Percentiles rank a stretch among this genome's conserved stretches.
phyloP scores from a whole-genome alignment of 2,329 filamentous ascomycete genomes.

The Sporothrix schenckii region DNA sequence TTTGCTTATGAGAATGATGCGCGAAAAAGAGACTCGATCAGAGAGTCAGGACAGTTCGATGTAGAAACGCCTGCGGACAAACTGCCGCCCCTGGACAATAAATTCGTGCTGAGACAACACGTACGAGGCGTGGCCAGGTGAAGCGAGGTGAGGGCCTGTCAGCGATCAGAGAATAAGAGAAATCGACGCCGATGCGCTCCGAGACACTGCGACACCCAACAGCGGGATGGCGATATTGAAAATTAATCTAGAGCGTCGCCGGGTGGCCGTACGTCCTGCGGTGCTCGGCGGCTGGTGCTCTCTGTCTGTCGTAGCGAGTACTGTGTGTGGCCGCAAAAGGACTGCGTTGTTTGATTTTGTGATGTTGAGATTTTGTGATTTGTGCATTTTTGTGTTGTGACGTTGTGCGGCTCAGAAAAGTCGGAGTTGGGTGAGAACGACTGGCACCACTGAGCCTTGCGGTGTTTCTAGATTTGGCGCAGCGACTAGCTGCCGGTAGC shows the following conservation, averaged over 20 bases:
- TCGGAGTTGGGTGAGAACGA: no score
- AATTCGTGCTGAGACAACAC: neutral
- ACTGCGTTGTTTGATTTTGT: no score
- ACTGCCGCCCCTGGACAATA: neutral
- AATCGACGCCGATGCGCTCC: neutral
- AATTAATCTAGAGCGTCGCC: conserved; percentile 6
- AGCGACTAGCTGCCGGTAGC: neutral
- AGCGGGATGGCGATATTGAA: conserved; percentile 1
- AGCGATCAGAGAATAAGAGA: neutral
- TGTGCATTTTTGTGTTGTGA: no score
- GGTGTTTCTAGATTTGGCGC: no score
- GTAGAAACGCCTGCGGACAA: neutral
- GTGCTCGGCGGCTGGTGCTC: neutral
- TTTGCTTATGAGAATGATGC: no score
- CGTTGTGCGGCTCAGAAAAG: no score
- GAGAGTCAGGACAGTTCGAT: neutral
- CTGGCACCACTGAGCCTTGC: neutral
- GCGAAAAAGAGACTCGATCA: neutral
- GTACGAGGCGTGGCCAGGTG: neutral
- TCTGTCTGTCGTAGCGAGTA: neutral
- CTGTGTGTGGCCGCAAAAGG: neutral
- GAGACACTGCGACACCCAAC: neutral
- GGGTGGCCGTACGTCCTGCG: neutral
- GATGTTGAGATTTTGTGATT: no score
- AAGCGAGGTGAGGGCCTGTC: conserved; percentile 3